Base-by-base conservation (phyloP, 345 rosid genomes). In the Aquilaria malaccensis region DNA sequence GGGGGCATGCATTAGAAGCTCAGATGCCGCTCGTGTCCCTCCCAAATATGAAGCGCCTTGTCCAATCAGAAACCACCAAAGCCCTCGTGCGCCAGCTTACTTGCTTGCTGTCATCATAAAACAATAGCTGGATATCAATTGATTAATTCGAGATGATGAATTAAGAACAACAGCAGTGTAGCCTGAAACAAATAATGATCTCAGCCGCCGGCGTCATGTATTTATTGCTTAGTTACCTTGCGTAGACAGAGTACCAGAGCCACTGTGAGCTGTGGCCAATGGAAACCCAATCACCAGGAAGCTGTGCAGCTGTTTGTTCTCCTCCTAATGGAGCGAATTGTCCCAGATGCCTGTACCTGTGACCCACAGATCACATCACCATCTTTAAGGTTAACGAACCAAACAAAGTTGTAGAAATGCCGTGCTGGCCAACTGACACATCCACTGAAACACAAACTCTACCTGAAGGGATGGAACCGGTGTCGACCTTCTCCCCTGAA, bases 251-350 rank as follows among this genome's bases (percentile, higher is more conserved):
- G 58, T 94, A 94, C 97, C 97, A 90, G 0, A 94, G 96, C 99
- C 99, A 94, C 69, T 91, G 99, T 29, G 78, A 49, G 62, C 99
- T 86, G 3, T 81, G 88, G 50, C 97, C 99, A 10, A 94, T 94
- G 2, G 99, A 94, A 58, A 94, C 92, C 89, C 88, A 86, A 62
- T 94, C 99, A 41, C 96, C 93, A 4, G 99, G 99, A 57, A 94
- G 97, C 51, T 91, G 85, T 14, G 99, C 99, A 33, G 97, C 99
- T 6, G 99, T 86, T 75, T 94, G 89, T 68, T 94, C 99, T 47
- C 97, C 99, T 76, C 99, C 99, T 63, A 94, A 43, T 15, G 99
- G 99, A 59, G 97, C 97, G 77, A 94, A 94, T 64, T 84, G 91
- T 67, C 97, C 99, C 30, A 94, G 72, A 75, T 94, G 99, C 82